These are phyloP conservation scores for Trichoderma sp. DNA, from an alignment of 2,329 filamentous ascomycete species.

Conservation along the genomic window DNA sequence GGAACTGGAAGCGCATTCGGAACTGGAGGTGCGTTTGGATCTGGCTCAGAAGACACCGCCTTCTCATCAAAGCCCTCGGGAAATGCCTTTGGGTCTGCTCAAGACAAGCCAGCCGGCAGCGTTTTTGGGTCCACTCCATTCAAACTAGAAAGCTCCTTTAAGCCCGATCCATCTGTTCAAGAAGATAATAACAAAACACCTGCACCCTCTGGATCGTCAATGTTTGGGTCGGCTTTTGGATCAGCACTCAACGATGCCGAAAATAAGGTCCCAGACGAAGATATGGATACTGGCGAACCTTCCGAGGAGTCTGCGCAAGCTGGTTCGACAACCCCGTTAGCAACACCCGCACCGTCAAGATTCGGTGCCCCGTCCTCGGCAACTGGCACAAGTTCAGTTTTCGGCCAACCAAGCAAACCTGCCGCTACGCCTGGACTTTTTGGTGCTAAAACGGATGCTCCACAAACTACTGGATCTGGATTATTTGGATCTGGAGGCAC, in stretches of 20 bases:
- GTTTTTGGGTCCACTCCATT: slow-evolving; percentile 59
- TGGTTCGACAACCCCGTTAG: slow-evolving; percentile 52
- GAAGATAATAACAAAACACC: slow-evolving; percentile 58
- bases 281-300: slow-evolving; percentile 50
- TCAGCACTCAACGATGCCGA: slow-evolving; percentile 55
- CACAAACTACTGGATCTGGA: slow-evolving; percentile 31
- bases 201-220: slow-evolving; percentile 43
- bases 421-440: slow-evolving; percentile 35
- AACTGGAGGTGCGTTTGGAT: slow-evolving; percentile 38
- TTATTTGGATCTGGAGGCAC: slow-evolving; percentile 30
- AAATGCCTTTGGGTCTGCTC: slow-evolving; percentile 42
- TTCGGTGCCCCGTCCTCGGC: slow-evolving; percentile 46
- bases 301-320: slow-evolving; percentile 40
- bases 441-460: slow-evolving; percentile 30
- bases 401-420: slow-evolving; percentile 39
- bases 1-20: slow-evolving; percentile 41
- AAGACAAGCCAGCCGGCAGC: slow-evolving; percentile 56
- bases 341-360: slow-evolving; percentile 53
- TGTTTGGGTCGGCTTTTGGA: slow-evolving; percentile 65
- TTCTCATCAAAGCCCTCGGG: slow-evolving; percentile 52
- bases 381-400: slow-evolving; percentile 32
- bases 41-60: slow-evolving; percentile 32
- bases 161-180: slow-evolving; percentile 61
- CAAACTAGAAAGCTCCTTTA: slow-evolving; percentile 69
- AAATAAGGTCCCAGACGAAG: slow-evolving; percentile 47